Percentiles rank a stretch among this genome's conserved stretches.
phyloP scores from a whole-genome alignment of 176 grass and related monocot species.

The Dactylis glomerata region DNA sequence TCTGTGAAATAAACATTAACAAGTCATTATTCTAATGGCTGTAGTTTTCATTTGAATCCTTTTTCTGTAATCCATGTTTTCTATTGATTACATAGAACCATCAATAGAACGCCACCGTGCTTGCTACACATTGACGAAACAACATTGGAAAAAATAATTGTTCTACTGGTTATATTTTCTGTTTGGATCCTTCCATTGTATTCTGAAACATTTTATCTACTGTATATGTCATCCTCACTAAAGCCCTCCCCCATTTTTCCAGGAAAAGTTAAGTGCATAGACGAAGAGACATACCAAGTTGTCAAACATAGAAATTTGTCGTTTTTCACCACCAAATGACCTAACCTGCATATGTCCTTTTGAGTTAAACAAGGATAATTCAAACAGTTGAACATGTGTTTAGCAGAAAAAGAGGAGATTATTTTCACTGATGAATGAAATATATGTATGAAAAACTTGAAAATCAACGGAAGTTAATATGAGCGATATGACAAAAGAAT shows the following conservation, averaged over 20 bases:
- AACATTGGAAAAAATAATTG: background rate
- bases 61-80: background rate
- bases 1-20: background rate
- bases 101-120: background rate
- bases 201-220: background rate
- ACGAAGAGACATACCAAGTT: slow-evolving; percentile 57
- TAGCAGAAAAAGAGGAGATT: background rate
- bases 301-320: slow-evolving; percentile 84
- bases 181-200: background rate
- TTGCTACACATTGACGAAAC: background rate
- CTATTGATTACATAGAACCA: background rate
- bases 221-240: background rate
- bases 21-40: background rate
- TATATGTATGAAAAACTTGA: background rate
- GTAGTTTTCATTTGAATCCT: background rate
- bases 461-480: background rate
- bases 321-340: slow-evolving; percentile 89
- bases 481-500: slow-evolving; percentile 20
- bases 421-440: background rate
- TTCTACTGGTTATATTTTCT: background rate
- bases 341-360: slow-evolving; percentile 63
- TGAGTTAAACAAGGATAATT: slow-evolving; percentile 30
- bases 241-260: background rate
- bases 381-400: background rate
- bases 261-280: background rate